These are phyloP conservation scores for Candida chilensis DNA, from an alignment of 805 yeast genomes.

Conservation along the genomic window DNA sequence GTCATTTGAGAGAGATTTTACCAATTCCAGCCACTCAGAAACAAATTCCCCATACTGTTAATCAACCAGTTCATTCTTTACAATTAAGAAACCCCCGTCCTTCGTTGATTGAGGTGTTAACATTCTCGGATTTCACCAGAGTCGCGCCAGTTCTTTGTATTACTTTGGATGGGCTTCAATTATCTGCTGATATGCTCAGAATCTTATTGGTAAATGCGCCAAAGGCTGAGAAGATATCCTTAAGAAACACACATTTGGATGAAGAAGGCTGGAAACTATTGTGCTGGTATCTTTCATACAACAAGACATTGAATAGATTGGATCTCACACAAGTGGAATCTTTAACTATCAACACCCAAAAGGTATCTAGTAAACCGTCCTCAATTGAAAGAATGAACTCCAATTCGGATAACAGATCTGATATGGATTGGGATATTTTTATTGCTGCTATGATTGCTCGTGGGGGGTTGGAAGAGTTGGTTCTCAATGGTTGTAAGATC, in stretches of 20 bases:
- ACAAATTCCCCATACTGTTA: conserved; percentile 70
- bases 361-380: conserved; percentile 8
- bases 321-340: conserved; percentile 79
- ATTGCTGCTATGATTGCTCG: conserved; percentile 60
- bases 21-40: conserved; percentile 87
- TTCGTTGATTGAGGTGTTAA: conserved; percentile 76
- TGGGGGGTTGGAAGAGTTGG: conserved; percentile 71
- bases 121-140: conserved; percentile 82
- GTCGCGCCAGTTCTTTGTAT: conserved; percentile 76
- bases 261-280: conserved; percentile 69
- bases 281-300: conserved; percentile 66
- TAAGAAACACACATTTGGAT: conserved; percentile 72
- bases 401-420: conserved; percentile 49
- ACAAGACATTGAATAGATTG: conserved; percentile 44
- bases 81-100: conserved; percentile 84
- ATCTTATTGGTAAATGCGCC: conserved; percentile 59
- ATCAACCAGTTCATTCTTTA: conserved; percentile 63
- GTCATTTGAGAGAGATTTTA: conserved; percentile 83
- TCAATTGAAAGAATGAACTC: conserved; percentile 29
- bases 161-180: conserved; percentile 68
- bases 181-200: conserved; percentile 70
- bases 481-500: conserved; percentile 70
- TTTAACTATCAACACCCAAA: conserved; percentile 33
- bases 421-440: conserved; percentile 77
- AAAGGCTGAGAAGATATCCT: conserved; percentile 60